Percentiles rank a stretch among this genome's conserved stretches.
Evolutionary conservation across 805 yeast genomes (phyloP).

Genomic region (Debaryomyces hansenii): DNA sequence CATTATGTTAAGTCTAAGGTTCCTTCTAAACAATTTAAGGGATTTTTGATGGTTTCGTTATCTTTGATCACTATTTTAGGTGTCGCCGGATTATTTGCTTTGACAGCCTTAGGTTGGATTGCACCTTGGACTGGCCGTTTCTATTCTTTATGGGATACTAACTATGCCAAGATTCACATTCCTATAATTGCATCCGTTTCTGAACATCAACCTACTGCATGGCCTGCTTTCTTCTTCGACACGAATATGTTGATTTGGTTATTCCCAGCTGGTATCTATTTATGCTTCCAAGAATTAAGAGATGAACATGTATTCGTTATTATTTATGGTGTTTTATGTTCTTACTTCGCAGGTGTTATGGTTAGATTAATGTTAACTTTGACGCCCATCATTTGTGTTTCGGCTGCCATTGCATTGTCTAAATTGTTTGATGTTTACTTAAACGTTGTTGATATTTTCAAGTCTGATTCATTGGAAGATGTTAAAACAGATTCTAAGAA

Average conservation of each 20-base stretch:
- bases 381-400: conserved; percentile 94
- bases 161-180: conserved; percentile 95
- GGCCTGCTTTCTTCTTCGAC: conserved; percentile 98
- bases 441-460: conserved; percentile 52
- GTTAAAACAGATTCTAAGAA: conserved; percentile 9
- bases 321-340: conserved; percentile 88
- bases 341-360: conserved; percentile 99
- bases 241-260: conserved; percentile 92
- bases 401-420: conserved; percentile 86
- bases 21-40: conserved; percentile 69
- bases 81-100: conserved; percentile 65
- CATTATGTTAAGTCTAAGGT: conserved; percentile 75
- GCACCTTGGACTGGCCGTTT: conserved; percentile 99
- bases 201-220: conserved; percentile 99
- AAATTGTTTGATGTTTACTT: conserved; percentile 80
- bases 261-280: conserved; percentile 96
- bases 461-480: conserved; percentile 8
- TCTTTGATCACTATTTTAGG: conserved; percentile 60
- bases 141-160: conserved; percentile 97
- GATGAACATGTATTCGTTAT: conserved; percentile 93
- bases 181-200: conserved; percentile 98
- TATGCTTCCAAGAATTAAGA: conserved; percentile 83
- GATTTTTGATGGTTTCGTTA: conserved; percentile 63
- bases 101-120: conserved; percentile 89
- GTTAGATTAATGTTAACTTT: conserved; percentile 95